Evolutionary conservation across 129 eudicot species (phyloP).

Genomic region (Pittosporum tobira): DNA sequence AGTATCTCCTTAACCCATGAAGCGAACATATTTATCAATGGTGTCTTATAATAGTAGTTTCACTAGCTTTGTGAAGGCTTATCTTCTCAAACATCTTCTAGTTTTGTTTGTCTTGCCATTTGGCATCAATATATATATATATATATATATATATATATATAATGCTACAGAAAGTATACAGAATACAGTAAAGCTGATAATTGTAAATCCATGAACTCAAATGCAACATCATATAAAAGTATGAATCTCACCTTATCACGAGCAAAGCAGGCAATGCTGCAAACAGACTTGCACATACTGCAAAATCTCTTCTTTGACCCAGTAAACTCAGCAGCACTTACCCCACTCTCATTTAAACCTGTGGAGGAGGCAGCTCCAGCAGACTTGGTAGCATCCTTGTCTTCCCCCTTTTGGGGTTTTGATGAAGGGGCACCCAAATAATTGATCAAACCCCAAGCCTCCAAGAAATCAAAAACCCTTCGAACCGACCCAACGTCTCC

Average conservation of each 20-base stretch:
- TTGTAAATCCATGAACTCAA: neutral
- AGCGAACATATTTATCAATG: too few relatives aligned
- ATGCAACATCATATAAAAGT: neutral
- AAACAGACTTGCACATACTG: slow-evolving; percentile 59
- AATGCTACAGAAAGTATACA: too few relatives aligned
- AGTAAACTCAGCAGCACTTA: slow-evolving; percentile 15
- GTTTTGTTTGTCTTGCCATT: neutral
- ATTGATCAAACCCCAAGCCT: slow-evolving; percentile 90
- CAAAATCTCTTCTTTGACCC: slow-evolving; percentile 49
- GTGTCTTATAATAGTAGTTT: too few relatives aligned
- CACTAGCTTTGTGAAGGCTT: too few relatives aligned
- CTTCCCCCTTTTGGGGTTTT: slow-evolving; percentile 58
- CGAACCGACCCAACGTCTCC: slow-evolving; percentile 87
- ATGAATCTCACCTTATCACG: slow-evolving; percentile 53
- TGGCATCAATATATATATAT: too few relatives aligned
- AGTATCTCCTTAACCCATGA: too few relatives aligned
- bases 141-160: too few relatives aligned
- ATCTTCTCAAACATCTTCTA: neutral
- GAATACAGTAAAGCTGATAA: too few relatives aligned
- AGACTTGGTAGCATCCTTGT: slow-evolving; percentile 43
- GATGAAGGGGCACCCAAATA: slow-evolving; percentile 43
- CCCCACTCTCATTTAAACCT: slow-evolving; percentile 21
- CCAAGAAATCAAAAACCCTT: slow-evolving; percentile 74
- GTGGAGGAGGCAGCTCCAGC: slow-evolving; percentile 18
- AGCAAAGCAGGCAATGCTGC: slow-evolving; percentile 80